These are phyloP conservation scores for Coniochaeta prunicola DNA, from an alignment of 2,329 filamentous ascomycete genomes.

Conservation along the genomic window DNA sequence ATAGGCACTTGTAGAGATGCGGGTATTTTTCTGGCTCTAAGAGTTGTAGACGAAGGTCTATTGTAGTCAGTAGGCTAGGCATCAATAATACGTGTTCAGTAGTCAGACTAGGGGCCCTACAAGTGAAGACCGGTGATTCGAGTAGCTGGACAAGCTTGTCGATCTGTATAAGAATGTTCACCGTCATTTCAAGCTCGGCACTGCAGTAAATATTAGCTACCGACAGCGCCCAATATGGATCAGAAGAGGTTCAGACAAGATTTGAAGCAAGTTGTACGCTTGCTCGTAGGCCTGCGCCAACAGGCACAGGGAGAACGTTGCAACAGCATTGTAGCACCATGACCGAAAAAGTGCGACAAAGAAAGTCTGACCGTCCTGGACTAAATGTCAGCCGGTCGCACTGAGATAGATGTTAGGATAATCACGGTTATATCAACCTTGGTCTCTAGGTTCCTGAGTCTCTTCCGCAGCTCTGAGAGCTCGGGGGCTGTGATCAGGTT, in stretches of 20 bases:
- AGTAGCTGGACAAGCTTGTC: slow-evolving; percentile 96
- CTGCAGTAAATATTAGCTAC: slow-evolving; percentile 34
- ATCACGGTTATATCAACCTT: slow-evolving; percentile 41
- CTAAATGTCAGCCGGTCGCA: not conserved
- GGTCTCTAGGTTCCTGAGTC: slow-evolving; percentile 82
- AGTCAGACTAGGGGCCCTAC: slow-evolving; percentile 40
- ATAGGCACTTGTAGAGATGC: slow-evolving; percentile 94
- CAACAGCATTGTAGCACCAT: slow-evolving; percentile 98
- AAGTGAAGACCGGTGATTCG: slow-evolving; percentile 96
- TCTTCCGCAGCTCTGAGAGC: slow-evolving; percentile 80
- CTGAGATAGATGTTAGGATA: not conserved
- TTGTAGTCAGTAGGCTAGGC: not conserved
- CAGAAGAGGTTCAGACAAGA: slow-evolving; percentile 61
- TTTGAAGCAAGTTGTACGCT: slow-evolving; percentile 89
- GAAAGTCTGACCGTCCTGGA: slow-evolving; percentile 83
- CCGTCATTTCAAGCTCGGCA: slow-evolving; percentile 96
- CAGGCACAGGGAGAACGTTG: slow-evolving; percentile 91
- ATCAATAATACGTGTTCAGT: not conserved
- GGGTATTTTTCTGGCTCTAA: slow-evolving; percentile 93
- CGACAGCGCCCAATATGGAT: not conserved
- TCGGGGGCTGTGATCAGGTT: slow-evolving; percentile 97
- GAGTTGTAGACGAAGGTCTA: slow-evolving; percentile 88
- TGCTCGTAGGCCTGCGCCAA: slow-evolving; percentile 97
- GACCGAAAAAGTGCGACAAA: slow-evolving; percentile 92
- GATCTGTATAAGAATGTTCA: slow-evolving; percentile 97